These are phyloP conservation scores for Globisporangium apiculatum DNA, from an alignment of 352 stramenopile genomes.

Conservation along the genomic window DNA sequence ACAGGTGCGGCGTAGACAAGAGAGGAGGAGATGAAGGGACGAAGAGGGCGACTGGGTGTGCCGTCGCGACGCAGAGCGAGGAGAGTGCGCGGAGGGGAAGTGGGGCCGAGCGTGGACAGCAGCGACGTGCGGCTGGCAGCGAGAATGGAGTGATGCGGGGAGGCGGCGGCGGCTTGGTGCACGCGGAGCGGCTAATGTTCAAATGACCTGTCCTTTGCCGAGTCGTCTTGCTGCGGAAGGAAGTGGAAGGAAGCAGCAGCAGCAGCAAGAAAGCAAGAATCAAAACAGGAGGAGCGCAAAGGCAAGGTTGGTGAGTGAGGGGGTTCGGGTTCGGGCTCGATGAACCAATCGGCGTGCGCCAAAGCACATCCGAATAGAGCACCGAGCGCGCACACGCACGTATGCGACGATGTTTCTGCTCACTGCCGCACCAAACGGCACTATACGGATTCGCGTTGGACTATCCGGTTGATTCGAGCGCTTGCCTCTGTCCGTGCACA, in stretches of 20 bases:
- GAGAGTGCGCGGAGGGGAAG: neutral
- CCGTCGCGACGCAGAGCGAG: neutral
- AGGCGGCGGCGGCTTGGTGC: slow-evolving; percentile 1
- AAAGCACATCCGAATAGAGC: slow-evolving; percentile 4
- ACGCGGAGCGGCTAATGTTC: slow-evolving; percentile 47
- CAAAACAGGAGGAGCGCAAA: neutral
- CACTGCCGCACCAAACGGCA: slow-evolving; percentile 1
- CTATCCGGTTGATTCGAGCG: no score
- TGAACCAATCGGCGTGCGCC: slow-evolving; percentile 11
- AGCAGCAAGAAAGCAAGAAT: slow-evolving; percentile 3
- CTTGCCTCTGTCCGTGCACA: no score
- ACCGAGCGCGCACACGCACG: neutral
- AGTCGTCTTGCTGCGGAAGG: neutral
- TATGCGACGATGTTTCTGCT: slow-evolving; percentile 16
- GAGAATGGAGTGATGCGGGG: slow-evolving; percentile 6
- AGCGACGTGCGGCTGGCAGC: neutral
- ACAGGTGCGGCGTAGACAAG: neutral
- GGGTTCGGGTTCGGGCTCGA: neutral
- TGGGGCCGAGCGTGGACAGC: neutral
- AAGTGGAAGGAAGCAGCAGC: neutral
- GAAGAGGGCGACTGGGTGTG: no score
- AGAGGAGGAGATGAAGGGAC: neutral
- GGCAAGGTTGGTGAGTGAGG: neutral
- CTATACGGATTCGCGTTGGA: no score
- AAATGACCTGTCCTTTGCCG: slow-evolving; percentile 44